Evolutionary conservation across 495 filamentous ascomycete genomes (phyloP).

Genomic region (Penicillium salamii): DNA sequence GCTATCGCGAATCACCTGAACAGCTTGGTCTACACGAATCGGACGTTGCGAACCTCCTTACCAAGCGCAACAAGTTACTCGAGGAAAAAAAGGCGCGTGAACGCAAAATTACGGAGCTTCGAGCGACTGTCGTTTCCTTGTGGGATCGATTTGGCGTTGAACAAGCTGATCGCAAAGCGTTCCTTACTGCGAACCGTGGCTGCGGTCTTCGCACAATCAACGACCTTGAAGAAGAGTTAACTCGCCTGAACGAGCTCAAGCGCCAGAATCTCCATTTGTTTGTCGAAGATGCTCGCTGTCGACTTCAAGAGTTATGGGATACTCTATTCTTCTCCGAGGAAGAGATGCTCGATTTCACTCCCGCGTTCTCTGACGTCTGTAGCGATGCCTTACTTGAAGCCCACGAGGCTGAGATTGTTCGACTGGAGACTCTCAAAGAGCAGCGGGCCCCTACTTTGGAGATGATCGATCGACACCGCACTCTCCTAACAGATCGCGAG

Average conservation of each 20-base stretch:
- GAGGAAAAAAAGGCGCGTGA: constrained; percentile 93
- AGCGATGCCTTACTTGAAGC: constrained; percentile 87
- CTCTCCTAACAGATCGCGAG: constrained; percentile 81
- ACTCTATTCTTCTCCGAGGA: constrained; percentile 90
- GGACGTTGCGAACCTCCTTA: constrained; percentile 69
- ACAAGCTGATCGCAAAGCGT: constrained; percentile 75
- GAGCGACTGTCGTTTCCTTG: constrained; percentile 67
- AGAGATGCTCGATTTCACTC: constrained; percentile 96
- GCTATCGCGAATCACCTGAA: constrained; percentile 84
- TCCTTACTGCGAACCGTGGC: constrained; percentile 68
- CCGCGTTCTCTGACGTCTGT: constrained; percentile 76
- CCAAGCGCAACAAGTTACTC: constrained; percentile 76
- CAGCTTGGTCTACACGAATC: constrained; percentile 87
- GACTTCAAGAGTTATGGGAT: constrained; percentile 94
- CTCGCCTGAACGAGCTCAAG: constrained; percentile 86
- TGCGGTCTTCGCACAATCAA: constrained; percentile 87
- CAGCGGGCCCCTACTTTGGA: constrained; percentile 82
- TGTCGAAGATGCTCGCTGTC: constrained; percentile 86
- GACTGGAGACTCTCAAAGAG: constrained; percentile 78
- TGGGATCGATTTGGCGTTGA: constrained; percentile 89
- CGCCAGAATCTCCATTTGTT: constrained; percentile 91
- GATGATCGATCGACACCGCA: constrained; percentile 79
- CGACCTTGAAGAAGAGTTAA: constrained; percentile 87
- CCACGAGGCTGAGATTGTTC: constrained; percentile 83
- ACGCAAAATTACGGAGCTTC: constrained; percentile 73